Evolutionary conservation across 106 monocot genomes (phyloP), one percentile per base, ranked within the genome.

Genomic region (Allium sativum): DNA sequence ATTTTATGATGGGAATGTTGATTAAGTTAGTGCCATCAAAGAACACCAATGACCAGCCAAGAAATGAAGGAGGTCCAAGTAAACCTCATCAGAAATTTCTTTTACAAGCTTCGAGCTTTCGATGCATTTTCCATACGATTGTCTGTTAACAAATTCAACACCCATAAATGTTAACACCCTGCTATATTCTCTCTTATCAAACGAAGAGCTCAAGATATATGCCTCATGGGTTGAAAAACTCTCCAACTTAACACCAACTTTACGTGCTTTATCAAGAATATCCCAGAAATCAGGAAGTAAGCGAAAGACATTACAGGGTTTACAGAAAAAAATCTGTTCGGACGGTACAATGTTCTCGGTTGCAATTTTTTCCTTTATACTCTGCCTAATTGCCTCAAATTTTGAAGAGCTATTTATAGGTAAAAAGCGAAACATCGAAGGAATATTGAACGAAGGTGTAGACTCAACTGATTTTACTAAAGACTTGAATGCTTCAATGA

Each of bases 101-200:
- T 21, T 68, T 1, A 59, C 72, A 21, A 80, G 72, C 54, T 72
- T 57, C 12, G 31, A 72, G 6, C 67, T 45, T 46, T 65, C 47
- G 13, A 80, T 80, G 52, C 71, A 80, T 40, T 80, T 80, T 0
- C 46, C 56, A 21, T 80, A 80, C 76, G 75, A 80, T 18, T 40
- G 46, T 14, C 13, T 56, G 20, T 50, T 56, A 4, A 80, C 56
- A 52, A 42, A 59, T 15, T 11, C 57, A 12, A 75, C 54, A n/a
- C 51, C 80, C 7, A 80, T 52, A 68, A 68, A 80, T 1, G 11
- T 22, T 44, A 80, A 53, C 16, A 68, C 62, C 12, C 53, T 41
- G 56, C 72, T 21, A 52, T 67, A 80, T n/a, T 52, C 71, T 9
- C 7, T 5, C 0, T 2, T 64, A 59, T 80, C 80, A 42, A 76